phyloP scores from a whole-genome alignment of 2,329 filamentous ascomycete genomes.

The Fusarium redolens region DNA sequence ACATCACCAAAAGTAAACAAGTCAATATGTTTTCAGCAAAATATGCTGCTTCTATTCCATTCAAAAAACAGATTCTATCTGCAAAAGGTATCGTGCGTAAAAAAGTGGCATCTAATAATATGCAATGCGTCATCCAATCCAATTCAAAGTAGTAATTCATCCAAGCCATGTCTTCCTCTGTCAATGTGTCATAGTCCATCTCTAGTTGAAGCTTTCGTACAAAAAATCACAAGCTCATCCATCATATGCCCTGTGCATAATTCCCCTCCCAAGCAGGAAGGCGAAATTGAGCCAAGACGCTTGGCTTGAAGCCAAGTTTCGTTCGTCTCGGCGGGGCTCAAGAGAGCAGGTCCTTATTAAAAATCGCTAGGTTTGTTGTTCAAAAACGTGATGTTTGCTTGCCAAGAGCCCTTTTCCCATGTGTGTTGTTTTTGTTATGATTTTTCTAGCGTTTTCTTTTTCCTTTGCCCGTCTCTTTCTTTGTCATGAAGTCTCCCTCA shows the following conservation, averaged over 20 bases:
- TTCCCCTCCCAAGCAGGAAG: not conserved
- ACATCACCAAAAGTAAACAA: not conserved
- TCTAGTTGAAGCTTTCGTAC: constrained; percentile 33
- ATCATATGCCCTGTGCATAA: constrained; percentile 5
- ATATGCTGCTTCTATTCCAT: constrained; percentile 11
- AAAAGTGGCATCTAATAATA: constrained; percentile 22
- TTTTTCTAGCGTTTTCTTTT: constrained; percentile 11
- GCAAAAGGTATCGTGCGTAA: constrained; percentile 41
- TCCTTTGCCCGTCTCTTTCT: constrained; percentile 19
- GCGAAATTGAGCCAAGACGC: constrained; percentile 18
- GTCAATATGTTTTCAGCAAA: not conserved
- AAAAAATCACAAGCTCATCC: constrained; percentile 23
- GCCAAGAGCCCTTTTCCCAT: constrained; percentile 32
- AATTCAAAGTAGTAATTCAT: constrained; percentile 35
- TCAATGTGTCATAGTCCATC: constrained; percentile 36
- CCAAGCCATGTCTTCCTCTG: constrained; percentile 34
- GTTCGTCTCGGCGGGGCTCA: constrained; percentile 6
- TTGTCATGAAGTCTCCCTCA: constrained; percentile 18
- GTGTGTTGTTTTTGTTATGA: constrained; percentile 6
- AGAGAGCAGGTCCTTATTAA: constrained; percentile 43
- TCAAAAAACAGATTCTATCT: constrained; percentile 23
- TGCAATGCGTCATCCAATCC: constrained; percentile 21
- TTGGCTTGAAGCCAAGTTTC: not conserved
- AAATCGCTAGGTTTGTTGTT: constrained; percentile 35
- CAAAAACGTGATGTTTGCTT: constrained; percentile 36